phyloP scores from a whole-genome alignment of 306 rosid genomes.

The Sicyos edulis region DNA sequence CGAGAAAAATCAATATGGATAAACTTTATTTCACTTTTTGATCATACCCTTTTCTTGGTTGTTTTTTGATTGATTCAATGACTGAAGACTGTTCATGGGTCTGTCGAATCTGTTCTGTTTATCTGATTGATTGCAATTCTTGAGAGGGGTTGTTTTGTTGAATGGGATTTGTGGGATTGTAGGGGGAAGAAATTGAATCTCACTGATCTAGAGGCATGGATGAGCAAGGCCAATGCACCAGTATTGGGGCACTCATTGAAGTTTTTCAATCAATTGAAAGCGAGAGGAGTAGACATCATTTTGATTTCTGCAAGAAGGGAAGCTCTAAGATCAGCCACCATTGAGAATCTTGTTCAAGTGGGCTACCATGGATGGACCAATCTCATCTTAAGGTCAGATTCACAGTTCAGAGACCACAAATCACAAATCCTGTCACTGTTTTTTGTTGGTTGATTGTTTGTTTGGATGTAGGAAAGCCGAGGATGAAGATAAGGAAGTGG shows the following conservation, averaged over 20 bases:
- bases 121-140: background rate
- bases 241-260: slow-evolving; percentile 45
- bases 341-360: slow-evolving; percentile 50
- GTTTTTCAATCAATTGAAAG: slow-evolving; percentile 48
- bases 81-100: background rate
- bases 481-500: slow-evolving; percentile 32
- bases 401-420: background rate
- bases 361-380: slow-evolving; percentile 60
- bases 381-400: slow-evolving; percentile 39
- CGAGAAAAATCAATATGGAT: too few species aligned
- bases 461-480: slow-evolving; percentile 22
- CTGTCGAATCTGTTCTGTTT: background rate
- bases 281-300: slow-evolving; percentile 50
- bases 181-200: slow-evolving; percentile 51
- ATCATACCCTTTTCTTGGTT: too few species aligned
- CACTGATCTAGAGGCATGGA: slow-evolving; percentile 56
- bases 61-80: background rate
- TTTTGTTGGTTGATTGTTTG: background rate
- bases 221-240: slow-evolving; percentile 48
- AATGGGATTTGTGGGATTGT: background rate
- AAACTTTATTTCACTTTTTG: too few species aligned
- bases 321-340: slow-evolving; percentile 54
- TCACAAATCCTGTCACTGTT: background rate
- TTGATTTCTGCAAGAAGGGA: slow-evolving; percentile 57
- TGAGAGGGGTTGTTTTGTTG: background rate